phyloP scores from a whole-genome alignment of 257 asterid species.

The Catharanthus roseus region DNA sequence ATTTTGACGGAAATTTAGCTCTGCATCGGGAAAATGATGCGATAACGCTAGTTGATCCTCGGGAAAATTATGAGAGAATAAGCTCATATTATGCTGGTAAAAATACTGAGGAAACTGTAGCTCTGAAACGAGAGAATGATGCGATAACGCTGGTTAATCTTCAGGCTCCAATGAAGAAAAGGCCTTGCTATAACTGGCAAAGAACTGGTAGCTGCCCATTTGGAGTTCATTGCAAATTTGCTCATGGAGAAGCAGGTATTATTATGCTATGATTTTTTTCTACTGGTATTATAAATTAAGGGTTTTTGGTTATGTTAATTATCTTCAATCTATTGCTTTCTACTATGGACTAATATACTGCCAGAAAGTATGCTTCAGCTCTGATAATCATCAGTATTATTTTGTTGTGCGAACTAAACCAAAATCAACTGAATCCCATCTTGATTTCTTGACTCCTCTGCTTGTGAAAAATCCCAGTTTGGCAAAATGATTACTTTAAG shows the following conservation, averaged over 20 bases:
- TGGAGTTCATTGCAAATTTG: slow-evolving; percentile 40
- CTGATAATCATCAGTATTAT: neutral
- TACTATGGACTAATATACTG: no score
- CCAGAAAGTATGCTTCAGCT: neutral
- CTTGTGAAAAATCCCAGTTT: neutral
- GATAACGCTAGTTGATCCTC: slow-evolving; percentile 10
- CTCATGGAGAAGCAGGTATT: slow-evolving; percentile 57
- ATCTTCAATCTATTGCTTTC: neutral
- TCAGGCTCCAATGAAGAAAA: no score
- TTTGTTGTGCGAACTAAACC: no score
- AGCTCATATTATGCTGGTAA: no score
- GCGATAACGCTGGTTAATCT: no score
- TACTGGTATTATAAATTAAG: neutral
- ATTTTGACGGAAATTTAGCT: neutral
- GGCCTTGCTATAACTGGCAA: slow-evolving; percentile 37
- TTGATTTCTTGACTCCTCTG: neutral
- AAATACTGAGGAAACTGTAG: slow-evolving; percentile 10
- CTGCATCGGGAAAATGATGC: slow-evolving; percentile 15
- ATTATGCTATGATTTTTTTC: neutral
- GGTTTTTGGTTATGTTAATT: neutral
- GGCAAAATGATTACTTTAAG: neutral
- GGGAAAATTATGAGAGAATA: no score
- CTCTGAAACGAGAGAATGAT: slow-evolving; percentile 7
- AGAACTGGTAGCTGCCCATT: slow-evolving; percentile 27
- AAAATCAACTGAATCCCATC: neutral